Evolutionary conservation across 805 yeast genomes (phyloP), one percentile per base, ranked within the genome.

Genomic region (Teunomyces lycoperdinae): DNA sequence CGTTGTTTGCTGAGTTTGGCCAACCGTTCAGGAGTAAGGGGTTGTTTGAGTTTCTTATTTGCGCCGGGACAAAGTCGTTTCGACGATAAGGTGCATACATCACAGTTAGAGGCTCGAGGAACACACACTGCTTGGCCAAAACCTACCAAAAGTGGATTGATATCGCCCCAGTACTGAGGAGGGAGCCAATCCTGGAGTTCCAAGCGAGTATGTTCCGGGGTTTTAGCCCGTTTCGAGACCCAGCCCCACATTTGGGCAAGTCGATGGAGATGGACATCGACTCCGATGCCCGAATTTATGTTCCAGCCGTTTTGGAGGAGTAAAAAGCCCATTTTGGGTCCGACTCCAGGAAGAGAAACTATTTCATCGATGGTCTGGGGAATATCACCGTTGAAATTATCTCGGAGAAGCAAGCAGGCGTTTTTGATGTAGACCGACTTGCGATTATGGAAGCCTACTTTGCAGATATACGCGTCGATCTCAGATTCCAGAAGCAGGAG

Each of bases 291-390:
- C 10, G 73, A 70, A 45, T 76, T 83, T 49, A 84, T 70, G 36
- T 74, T 70, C 97, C 97, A 90, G 0, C 94, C 96, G 35, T 81
- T 78, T 58, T 89, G 96, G 49, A 89, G 69, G 1, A 91, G 74
- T 34, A 91, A 67, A 61, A 79, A 86, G 0, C 95, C 96, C 98
- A 91, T 91, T 63, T 91, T 91, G 7, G 96, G 96, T 0, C 98
- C 98, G 2, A 91, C 96, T 0, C 98, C 98, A 0, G 97, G 97
- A 29, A 91, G 68, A 0, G 77, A 64, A 4, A 79, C 73, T 44
- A 91, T 73, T 0, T 84, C 91, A 5, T 77, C 81, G 7, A 87
- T 74, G 2, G 84, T 76, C 49, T 76, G 66, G 0, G 98, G 98
- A 3, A 92, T 76, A 54, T 90, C 97, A 6, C 83, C 82, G 9